Evolutionary conservation across 208 protist genomes (phyloP).

Genomic region (Herpetomonas tarakana): DNA sequence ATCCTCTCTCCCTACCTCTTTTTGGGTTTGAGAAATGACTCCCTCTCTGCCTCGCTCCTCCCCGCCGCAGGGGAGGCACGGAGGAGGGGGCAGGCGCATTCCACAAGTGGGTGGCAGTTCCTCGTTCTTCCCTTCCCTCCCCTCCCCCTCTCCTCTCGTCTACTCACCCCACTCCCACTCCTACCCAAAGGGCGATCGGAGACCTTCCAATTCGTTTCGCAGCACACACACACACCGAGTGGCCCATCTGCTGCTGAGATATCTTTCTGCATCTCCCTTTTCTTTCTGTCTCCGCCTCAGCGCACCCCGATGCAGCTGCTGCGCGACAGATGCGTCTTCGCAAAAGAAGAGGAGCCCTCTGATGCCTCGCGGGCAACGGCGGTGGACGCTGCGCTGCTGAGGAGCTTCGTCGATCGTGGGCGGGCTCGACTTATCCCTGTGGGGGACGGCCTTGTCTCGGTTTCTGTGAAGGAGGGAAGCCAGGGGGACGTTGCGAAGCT

Average conservation of each 20-base stretch:
- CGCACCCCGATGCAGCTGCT: conserved; percentile 1
- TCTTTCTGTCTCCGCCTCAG: not conserved
- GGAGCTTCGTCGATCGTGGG: conserved; percentile 24
- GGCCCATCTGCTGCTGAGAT: not conserved
- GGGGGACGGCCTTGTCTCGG: conserved; percentile 30
- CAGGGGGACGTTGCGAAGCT: conserved; percentile 69
- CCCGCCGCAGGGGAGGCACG: no score
- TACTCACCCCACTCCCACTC: no score
- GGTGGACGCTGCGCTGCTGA: not conserved
- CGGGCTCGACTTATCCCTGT: conserved; percentile 30
- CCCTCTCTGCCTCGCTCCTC: no score
- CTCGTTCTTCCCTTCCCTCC: no score
- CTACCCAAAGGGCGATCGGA: no score
- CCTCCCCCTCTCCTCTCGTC: no score
- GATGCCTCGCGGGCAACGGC: not conserved
- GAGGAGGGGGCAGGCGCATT: no score
- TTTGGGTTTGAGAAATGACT: no score
- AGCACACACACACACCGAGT: no score
- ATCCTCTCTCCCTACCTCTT: no score
- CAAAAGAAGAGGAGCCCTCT: not conserved
- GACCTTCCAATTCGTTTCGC: no score
- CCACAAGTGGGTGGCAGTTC: no score
- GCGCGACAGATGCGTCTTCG: not conserved
- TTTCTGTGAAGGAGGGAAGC: conserved; percentile 59
- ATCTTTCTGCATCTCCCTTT: not conserved